Evolutionary conservation across 768 basidiomycete genomes (phyloP), one percentile per base, ranked within the genome.

Genomic region (Baorangia bicolor): DNA sequence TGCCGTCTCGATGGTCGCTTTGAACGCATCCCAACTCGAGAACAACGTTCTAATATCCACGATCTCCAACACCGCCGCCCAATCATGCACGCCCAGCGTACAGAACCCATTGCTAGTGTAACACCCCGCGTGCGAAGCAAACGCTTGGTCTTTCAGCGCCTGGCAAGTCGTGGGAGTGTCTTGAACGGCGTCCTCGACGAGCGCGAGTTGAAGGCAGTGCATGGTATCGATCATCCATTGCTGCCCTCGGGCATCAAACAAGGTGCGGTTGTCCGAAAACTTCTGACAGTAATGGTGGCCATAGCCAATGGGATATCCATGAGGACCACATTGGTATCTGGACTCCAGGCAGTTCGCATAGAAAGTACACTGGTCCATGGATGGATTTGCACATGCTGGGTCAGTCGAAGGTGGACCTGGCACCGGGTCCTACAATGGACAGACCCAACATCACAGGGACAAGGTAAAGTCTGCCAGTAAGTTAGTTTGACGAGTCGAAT

Each of bases 141-240:
- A 78, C 20, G 78, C 79, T 35, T 67, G 66, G 40, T 70, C 57
- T 34, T 73, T 63, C 21, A 80, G 61, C 16, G 62, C 70, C 3
- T 59, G 37, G 42, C 78, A 81, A 3, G 67, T 70, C 28, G 60
- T 54, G 4, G 62, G 59, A 0, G 59, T 53, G 0, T 58, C 56
- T n/a, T 69, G 64, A 9, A 67, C 51, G 6, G 65, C 63, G 23
- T 77, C 74, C 2, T 70, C 70, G 3, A 80, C 74, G 21, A 81
- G 71, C 3, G 69, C 72, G 0, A 55, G 57, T 55, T 80, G 79
- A 9, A 81, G 70, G 52, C 80, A 81, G 46, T 73, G 72, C 78
- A 81, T 78, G 16, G 76, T 77, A 33, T 69, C 63, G 34, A 75
- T 34, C 72, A 81, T 74, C 79, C 79, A 81, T 37, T 58, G 64